These are phyloP conservation scores for Saturnispora gosingensis DNA, from an alignment of 805 yeast species.

Conservation along the genomic window DNA sequence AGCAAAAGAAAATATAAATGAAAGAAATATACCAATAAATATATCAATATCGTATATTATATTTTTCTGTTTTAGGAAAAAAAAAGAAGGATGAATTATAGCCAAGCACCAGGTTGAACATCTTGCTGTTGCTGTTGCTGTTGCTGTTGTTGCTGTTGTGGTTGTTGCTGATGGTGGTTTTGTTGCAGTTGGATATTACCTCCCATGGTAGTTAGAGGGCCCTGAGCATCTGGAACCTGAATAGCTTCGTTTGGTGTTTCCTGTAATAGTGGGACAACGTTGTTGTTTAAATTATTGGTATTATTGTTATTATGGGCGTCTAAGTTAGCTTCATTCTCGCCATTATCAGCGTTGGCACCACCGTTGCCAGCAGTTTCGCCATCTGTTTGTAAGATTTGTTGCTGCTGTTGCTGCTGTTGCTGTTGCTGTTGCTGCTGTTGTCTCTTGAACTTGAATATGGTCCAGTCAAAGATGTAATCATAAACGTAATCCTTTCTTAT, in stretches of 20 bases:
- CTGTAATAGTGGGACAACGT: slow-evolving; percentile 22
- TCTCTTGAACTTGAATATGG: slow-evolving; percentile 68
- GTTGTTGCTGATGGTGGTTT: slow-evolving; percentile 26
- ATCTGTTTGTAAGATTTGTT: slow-evolving; percentile 15
- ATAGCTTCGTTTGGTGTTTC: slow-evolving; percentile 25
- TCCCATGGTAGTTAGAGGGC: slow-evolving; percentile 12
- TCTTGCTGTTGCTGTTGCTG: slow-evolving; percentile 20
- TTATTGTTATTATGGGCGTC: slow-evolving; percentile 6
- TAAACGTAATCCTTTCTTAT: slow-evolving; percentile 81
- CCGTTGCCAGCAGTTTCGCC: background rate
- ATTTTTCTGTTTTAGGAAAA: background rate
- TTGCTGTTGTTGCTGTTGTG: slow-evolving; percentile 19
- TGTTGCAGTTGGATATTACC: slow-evolving; percentile 7
- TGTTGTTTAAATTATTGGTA: background rate
- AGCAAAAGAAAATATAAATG: slow-evolving; percentile 1
- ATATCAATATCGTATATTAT: background rate
- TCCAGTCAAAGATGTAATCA: slow-evolving; percentile 97
- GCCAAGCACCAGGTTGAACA: slow-evolving; percentile 22
- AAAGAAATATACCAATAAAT: background rate
- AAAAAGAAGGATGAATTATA: slow-evolving; percentile 9
- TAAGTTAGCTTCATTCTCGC: slow-evolving; percentile 14
- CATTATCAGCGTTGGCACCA: slow-evolving; percentile 5
- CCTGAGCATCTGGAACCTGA: slow-evolving; percentile 24
- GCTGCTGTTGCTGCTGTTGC: slow-evolving; percentile 23
- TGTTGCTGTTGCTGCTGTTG: slow-evolving; percentile 34